Base-by-base conservation (phyloP, 78 protist species). In the Dictyostelium citrinum region DNA sequence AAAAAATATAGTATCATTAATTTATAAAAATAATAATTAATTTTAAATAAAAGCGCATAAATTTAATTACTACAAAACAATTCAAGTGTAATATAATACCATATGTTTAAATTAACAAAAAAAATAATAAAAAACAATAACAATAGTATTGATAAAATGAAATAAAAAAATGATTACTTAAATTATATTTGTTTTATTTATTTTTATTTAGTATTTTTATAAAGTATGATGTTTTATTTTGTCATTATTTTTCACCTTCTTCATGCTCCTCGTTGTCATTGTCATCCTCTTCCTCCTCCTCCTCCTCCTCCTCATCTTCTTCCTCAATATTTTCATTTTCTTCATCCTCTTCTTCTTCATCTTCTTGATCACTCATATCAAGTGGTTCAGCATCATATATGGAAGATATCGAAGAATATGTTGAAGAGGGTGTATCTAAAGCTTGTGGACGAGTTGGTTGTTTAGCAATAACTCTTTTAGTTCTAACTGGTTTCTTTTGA, bases 341-440 rank as follows among this genome's bases (percentile, higher is more conserved):
- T n/a, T 72, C 72, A 0, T 84, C 81, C 0, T 75, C 83, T 8
- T 76, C 91, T 10, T 86, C 92, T 6, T 86, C 92, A 0, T 84
- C 91, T 16, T 76, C 83, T 9, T 67, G 29, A 24, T 60, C 81
- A 64, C 43, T 24, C 46, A 82, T 64, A 6, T 88, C 85, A 5
- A 88, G 37, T 20, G 93, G 93, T 24, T 88, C 85, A n/a, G 93
- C 93, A 67, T 88, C 85, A 64, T 77, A 88, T 0, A 58, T 88
- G 6, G 74, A 46, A 1, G 93, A 88, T 0, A 72, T 49, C 20
- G 81, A 67, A 9, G 93, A 88, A 64, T 82, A 64, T 4, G 72
- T 64, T n/a, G 93, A 77, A 33, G 86, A 78, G 0, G 77, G 67
- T 6, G 84, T 78, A 60, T 85, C 84, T 31, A 79, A 33, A n/a